A percentile compares a stretch with the other conserved stretches of the same genome.
phyloP scores from a whole-genome alignment of 2,329 filamentous ascomycete genomes.

The Purpureocillium lavendulum region DNA sequence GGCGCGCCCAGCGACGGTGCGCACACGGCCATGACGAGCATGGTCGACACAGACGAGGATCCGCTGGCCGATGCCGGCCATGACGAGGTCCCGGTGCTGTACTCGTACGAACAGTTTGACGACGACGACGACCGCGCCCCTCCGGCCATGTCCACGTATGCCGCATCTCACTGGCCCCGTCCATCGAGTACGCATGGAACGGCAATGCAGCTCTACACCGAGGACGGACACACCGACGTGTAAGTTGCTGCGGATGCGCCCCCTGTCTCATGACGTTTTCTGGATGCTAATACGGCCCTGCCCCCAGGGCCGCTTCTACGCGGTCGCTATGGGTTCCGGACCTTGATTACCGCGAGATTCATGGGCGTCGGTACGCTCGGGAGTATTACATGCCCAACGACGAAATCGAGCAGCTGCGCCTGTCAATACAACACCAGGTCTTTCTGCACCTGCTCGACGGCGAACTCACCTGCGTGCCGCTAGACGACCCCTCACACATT shows the following conservation, averaged over 20 bases:
- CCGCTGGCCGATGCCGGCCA: slow-evolving; percentile 10
- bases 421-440: slow-evolving; percentile 55
- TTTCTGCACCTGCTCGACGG: slow-evolving; percentile 44
- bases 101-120: background rate
- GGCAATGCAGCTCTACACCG: slow-evolving; percentile 24
- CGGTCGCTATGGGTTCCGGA: slow-evolving; percentile 40
- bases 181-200: slow-evolving; percentile 24
- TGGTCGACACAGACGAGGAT: slow-evolving; percentile 17
- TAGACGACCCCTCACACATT: slow-evolving; percentile 31
- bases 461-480: slow-evolving; percentile 33
- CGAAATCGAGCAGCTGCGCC: slow-evolving; percentile 53
- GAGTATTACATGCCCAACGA: slow-evolving; percentile 61
- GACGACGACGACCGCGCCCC: slow-evolving; percentile 19
- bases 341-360: slow-evolving; percentile 49
- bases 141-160: slow-evolving; percentile 36
- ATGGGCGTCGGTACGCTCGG: slow-evolving; percentile 54
- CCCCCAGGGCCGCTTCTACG: slow-evolving; percentile 31
- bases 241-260: slow-evolving; percentile 20
- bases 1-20: slow-evolving; percentile 21
- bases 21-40: slow-evolving; percentile 28
- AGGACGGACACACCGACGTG: slow-evolving; percentile 24
- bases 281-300: background rate
- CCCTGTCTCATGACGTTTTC: background rate
- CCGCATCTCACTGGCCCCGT: slow-evolving; percentile 29
- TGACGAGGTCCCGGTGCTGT: slow-evolving; percentile 3